Evolutionary conservation across 768 basidiomycete species (phyloP), one percentile per base, ranked within the genome.

Genomic region (Melanogaster broomeanus): DNA sequence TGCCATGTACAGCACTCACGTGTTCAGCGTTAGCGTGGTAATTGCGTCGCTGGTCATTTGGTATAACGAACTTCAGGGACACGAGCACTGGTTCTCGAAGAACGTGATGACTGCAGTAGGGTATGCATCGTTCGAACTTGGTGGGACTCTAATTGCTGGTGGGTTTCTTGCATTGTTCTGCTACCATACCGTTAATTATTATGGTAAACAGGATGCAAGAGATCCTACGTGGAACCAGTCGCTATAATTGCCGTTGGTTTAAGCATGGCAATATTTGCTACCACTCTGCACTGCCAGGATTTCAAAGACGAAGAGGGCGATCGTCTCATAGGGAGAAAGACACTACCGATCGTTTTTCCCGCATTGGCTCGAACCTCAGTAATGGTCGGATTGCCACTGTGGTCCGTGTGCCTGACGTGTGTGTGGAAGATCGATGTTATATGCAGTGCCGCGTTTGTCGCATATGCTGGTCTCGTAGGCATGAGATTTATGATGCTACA

Each of bases 221-320:
- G 57, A 35, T 49, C 55, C 10, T 43, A 49, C 28, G 34, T 68
- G 24, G 69, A 70, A 25, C 59, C 59, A 35, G 49, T 56, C 19
- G 59, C 58, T 6, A 10, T 70, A 28, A 41, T 70, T 0, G 71
- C 73, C 12, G 59, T 72, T 30, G 47, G 53, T 7, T 50, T 64
- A 43, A 75, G 66, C 31, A 58, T 64, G 35, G 53, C 60, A 15
- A 55, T 76, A n/a, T 71, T 72, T 28, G 45, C 65, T 3, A 74
- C 72, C 13, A 76, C 74, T 1, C 64, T 73, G 10, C 60, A 66
- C 25, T 62, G 63, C 28, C 64, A 71, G 44, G 70, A 72, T 41
- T 73, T 70, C 49, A 67, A 74, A 43, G 79, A 80, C 42, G 60
- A 70, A 33, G 69, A 72, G n/a, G 78, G 78, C 9, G 79, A 79